These are phyloP conservation scores for Pythium rishiriense DNA, from an alignment of 352 stramenopile species.

Conservation along the genomic window DNA sequence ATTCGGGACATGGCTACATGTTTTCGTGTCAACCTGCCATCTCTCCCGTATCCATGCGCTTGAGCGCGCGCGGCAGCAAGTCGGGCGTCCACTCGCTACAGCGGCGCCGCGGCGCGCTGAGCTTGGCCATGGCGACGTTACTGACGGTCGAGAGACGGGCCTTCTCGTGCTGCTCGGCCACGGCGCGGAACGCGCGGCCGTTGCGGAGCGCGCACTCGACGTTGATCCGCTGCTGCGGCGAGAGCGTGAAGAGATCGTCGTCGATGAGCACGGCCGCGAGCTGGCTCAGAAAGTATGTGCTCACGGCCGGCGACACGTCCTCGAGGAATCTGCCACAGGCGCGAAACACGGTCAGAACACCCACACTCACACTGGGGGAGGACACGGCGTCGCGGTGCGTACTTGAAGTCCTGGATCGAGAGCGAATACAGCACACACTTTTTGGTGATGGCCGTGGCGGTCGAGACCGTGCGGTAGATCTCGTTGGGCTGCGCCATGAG, in stretches of 20 bases:
- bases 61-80: constrained; percentile 59
- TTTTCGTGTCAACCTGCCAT: background rate
- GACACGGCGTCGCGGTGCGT: constrained; percentile 26
- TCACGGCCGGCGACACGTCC: constrained; percentile 72
- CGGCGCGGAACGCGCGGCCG: constrained; percentile 53
- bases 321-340: constrained; percentile 62
- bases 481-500: constrained; percentile 69
- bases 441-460: constrained; percentile 58
- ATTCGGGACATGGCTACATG: constrained; percentile 31
- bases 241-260: constrained; percentile 65
- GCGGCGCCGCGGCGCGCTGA: constrained; percentile 50
- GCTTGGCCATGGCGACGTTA: constrained; percentile 67
- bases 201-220: constrained; percentile 55
- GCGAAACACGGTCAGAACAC: background rate
- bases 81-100: constrained; percentile 77
- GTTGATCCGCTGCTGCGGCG: constrained; percentile 46
- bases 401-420: constrained; percentile 78
- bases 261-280: constrained; percentile 70
- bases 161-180: constrained; percentile 60
- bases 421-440: constrained; percentile 84
- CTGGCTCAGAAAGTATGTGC: constrained; percentile 80
- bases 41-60: constrained; percentile 43
- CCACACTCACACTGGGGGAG: no score
- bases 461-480: constrained; percentile 77
- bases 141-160: constrained; percentile 55